phyloP scores from a whole-genome alignment of 352 stramenopile genomes.

The Phytophthora chlamydospora region DNA sequence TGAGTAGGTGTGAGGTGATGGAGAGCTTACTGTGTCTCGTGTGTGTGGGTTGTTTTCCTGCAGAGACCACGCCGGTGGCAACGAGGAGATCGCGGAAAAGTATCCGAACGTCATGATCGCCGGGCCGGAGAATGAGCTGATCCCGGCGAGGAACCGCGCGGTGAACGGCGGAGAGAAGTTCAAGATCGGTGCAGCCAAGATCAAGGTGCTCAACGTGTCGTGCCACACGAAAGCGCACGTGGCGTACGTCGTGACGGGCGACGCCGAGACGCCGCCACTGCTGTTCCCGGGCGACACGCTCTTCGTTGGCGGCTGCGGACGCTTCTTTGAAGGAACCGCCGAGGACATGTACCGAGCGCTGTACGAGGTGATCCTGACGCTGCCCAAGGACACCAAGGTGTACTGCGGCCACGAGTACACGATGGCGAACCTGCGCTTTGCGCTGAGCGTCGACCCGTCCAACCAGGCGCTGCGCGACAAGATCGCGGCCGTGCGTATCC shows the following conservation, averaged over 20 bases:
- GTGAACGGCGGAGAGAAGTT: constrained; percentile 87
- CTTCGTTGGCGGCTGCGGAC: constrained; percentile 83
- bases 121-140: constrained; percentile 75
- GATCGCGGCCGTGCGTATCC: constrained; percentile 80
- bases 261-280: constrained; percentile 71
- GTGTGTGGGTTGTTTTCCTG: not conserved
- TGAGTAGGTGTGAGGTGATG: not conserved
- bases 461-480: constrained; percentile 90
- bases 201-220: constrained; percentile 79
- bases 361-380: constrained; percentile 85
- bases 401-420: constrained; percentile 95
- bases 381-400: constrained; percentile 87
- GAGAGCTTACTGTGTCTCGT: constrained; percentile 1
- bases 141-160: constrained; percentile 68
- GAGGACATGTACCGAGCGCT: constrained; percentile 90
- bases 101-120: constrained; percentile 75
- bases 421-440: constrained; percentile 93
- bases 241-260: constrained; percentile 87
- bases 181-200: constrained; percentile 69
- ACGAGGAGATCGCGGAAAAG: constrained; percentile 63
- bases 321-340: constrained; percentile 90
- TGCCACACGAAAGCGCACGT: constrained; percentile 88
- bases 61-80: constrained; percentile 86
- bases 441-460: constrained; percentile 92
- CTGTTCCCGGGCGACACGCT: constrained; percentile 91